A percentile compares a stretch with the other conserved stretches of the same genome.
Conservation (phyloP, 176 grass and related monocot genomes). For the Stipa capillata region DNA sequence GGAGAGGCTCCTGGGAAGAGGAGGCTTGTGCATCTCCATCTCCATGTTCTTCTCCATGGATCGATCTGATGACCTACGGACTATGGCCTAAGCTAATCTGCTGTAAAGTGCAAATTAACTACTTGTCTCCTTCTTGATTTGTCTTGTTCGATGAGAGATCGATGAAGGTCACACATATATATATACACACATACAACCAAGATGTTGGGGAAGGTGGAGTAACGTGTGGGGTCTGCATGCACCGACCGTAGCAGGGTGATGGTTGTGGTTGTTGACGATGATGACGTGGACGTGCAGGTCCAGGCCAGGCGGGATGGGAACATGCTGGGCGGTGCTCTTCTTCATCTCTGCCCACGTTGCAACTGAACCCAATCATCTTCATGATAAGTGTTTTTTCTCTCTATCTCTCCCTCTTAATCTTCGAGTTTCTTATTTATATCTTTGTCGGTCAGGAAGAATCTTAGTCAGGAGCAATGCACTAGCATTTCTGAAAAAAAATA, state of each 20-base stretch:
- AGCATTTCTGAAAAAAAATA: not conserved
- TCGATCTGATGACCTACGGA: not conserved
- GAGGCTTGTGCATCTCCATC: not conserved
- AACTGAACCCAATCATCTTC: not conserved
- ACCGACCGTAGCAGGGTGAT: too few relatives aligned
- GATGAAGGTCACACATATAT: too few relatives aligned
- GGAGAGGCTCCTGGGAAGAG: slow-evolving; percentile 9
- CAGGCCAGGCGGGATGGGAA: not conserved
- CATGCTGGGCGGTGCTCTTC: not conserved
- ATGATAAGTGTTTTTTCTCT: not conserved
- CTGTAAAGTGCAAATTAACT: not conserved
- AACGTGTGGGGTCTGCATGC: not conserved
- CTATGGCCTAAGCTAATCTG: not conserved
- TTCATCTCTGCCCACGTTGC: not conserved
- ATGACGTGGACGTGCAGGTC: not conserved
- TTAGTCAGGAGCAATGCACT: not conserved
- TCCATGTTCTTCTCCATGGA: not conserved
- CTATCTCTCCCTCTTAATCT: not conserved
- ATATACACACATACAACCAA: too few relatives aligned
- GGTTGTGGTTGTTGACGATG: too few relatives aligned
- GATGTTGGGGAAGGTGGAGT: too few relatives aligned
- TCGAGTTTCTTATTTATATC: not conserved
- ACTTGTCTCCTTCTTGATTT: too few relatives aligned
- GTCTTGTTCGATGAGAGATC: too few relatives aligned
- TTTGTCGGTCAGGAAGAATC: not conserved